These are phyloP conservation scores for Cucurbita maxima DNA, from an alignment of 306 rosid genomes.

Conservation along the genomic window DNA sequence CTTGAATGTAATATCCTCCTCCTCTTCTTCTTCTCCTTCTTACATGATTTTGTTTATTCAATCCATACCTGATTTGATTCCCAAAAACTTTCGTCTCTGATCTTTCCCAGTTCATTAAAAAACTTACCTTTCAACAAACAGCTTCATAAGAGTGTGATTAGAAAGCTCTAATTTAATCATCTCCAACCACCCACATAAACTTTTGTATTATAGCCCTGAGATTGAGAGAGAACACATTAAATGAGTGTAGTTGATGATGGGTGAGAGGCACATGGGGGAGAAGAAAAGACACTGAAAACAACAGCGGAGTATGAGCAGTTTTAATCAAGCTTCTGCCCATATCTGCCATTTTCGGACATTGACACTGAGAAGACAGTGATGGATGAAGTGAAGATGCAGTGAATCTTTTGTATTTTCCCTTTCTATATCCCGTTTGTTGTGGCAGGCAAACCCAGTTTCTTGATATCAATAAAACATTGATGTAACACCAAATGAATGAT, in stretches of 20 bases:
- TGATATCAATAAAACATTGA: not conserved
- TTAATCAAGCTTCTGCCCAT: constrained; percentile 18
- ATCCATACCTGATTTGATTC: constrained; percentile 27
- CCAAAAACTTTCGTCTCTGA: not conserved
- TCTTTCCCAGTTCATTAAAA: not conserved
- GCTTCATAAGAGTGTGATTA: not conserved
- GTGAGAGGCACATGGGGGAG: constrained; percentile 31
- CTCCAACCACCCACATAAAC: not conserved
- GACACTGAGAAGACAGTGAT: constrained; percentile 27
- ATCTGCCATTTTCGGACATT: constrained; percentile 25
- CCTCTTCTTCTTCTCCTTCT: not conserved
- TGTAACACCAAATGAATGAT: not conserved
- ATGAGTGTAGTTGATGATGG: not conserved
- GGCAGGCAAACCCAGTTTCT: not conserved
- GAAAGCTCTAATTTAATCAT: constrained; percentile 3
- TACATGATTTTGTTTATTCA: constrained; percentile 16
- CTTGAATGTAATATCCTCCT: constrained; percentile 24
- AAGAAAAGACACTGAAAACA: constrained; percentile 9
- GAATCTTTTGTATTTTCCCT: constrained; percentile 18
- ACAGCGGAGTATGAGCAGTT: not conserved
- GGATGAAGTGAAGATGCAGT: constrained; percentile 19
- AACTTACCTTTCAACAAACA: not conserved
- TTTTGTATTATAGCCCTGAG: not conserved
- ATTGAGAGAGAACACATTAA: not conserved
- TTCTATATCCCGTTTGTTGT: constrained; percentile 9